Evolutionary conservation across 805 yeast species (phyloP), one percentile per base, ranked within the genome.

Genomic region (Henningerozyma blattae): DNA sequence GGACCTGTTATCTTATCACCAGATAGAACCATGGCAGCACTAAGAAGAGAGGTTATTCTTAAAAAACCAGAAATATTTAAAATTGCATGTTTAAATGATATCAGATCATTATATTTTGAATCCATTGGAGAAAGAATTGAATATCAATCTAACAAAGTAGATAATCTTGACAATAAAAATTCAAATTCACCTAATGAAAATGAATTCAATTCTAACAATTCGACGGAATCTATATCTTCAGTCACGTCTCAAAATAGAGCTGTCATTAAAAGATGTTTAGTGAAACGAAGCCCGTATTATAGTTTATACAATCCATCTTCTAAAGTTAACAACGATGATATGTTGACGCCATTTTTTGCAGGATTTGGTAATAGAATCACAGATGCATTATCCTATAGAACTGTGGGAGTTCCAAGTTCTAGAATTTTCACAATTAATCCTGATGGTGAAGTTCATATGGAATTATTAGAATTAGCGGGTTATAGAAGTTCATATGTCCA

Each of bases 41-140:
- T 91, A 35, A 71, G 72, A 46, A 68, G 98, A 42, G 98, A 91
- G 53, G 93, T 91, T 18, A 89, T 91, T 30, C 61, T 89, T 50
- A 84, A 87, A 44, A 89, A 89, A 52, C 98, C 98, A 0, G 97
- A 91, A 57, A 91, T 91, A n/a, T 91, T 91, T 66, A 91, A 91
- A 50, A 91, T 91, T 87, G 94, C 98, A 1, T 89, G 97, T 57
- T 63, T 91, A 40, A 75, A 78, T 35, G 98, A 91, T 60, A 77
- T 91, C 39, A 74, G 75, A 48, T 70, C 77, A 30, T 62, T 91
- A 15, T 89, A 81, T 56, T 44, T 53, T 32, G 48, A 42, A n/a
- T 20, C 22, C 22, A 20, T 20, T 7, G 10, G 22, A 7, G 22
- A 20, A 20, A 20, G 10, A 7, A 20, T 20, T 7, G 38, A 36